Percentiles rank a stretch among this genome's conserved stretches.
Evolutionary conservation across 306 rosid genomes (phyloP).

Genomic region (Corylus americana): DNA sequence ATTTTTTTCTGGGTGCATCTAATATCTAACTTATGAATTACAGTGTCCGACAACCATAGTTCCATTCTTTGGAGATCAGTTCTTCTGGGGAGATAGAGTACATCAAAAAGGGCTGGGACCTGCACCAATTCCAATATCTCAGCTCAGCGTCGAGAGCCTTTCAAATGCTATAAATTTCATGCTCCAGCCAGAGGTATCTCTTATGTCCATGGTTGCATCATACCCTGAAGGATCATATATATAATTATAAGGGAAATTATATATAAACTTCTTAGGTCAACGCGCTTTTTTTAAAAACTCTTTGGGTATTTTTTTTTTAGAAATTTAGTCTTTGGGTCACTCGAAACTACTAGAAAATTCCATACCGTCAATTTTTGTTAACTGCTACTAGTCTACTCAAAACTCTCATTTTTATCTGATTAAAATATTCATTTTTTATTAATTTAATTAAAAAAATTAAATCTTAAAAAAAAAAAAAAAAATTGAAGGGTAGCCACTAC

Average conservation of each 20-base stretch:
- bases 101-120: conserved; percentile 79
- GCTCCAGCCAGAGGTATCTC: conserved; percentile 89
- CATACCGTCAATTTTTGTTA: no score
- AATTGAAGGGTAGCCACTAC: no score
- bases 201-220: conserved; percentile 12
- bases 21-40: conserved; percentile 27
- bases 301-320: no score
- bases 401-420: no score
- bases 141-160: conserved; percentile 62
- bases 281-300: no score
- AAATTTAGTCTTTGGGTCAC: no score
- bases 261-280: no score
- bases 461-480: no score
- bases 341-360: no score
- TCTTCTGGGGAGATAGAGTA: conserved; percentile 96
- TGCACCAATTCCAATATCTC: conserved; percentile 71
- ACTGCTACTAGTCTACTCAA: no score
- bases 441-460: no score
- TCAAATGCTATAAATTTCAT: conserved; percentile 77
- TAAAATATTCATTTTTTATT: no score
- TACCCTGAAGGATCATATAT: background rate
- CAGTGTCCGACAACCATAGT: conserved; percentile 98
- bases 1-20: conserved; percentile 4
- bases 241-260: background rate
- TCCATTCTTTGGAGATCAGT: conserved; percentile 98